Base-by-base conservation (phyloP, 176 grass and related monocot species). In the Phoenix dactylifera region DNA sequence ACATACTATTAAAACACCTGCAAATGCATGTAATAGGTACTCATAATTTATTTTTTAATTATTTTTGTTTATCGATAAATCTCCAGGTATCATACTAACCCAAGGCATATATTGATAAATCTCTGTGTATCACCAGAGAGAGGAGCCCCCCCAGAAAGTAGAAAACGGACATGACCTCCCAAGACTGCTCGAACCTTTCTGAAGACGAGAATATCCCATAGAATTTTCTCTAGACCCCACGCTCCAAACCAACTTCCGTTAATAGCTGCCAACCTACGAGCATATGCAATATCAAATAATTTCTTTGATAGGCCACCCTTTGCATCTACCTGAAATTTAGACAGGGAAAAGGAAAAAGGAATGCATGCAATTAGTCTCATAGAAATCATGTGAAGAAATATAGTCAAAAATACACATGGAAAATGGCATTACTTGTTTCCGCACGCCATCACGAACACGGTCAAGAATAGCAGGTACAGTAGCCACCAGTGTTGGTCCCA, bases 41-140 rank as follows among this genome's bases (percentile, higher is more conserved):
- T 14, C 35, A 14, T 44, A 44, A 12, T 44, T 44, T 44, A 9
- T 2, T 44, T 44, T 14, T 44, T 9, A 14, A 44, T 44, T 44
- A 12, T 44, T 44, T 44, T 44, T 44, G 35, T 44, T 30, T 30
- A 30, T 30, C 2, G 35, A 44, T 14, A 44, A 44, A 44, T 44
- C 35, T 44, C 10, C 12, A 1, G 1, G 10, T 44, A 44, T 44
- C 35, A 24, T 44, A 63, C 92, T 88, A 63, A 97, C 92, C 92
- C 92, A 72, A 97, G 76, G 73, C 92, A 97, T 80, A 97, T 88
- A 65, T 88, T 97, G 67, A 97, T 97, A 82, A 97, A 97, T 77
- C 92, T 77, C 63, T 97, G 92, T 53, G 84, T 91, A 64, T 88
- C 84, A 24, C 75, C 84, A 26, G 84, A 91, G 3, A 97, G 60